A percentile compares a stretch with the other conserved stretches of the same genome.
These are phyloP conservation scores for Alternaria sp. DNA, from an alignment of 2,329 filamentous ascomycete genomes.

Conservation along the genomic window DNA sequence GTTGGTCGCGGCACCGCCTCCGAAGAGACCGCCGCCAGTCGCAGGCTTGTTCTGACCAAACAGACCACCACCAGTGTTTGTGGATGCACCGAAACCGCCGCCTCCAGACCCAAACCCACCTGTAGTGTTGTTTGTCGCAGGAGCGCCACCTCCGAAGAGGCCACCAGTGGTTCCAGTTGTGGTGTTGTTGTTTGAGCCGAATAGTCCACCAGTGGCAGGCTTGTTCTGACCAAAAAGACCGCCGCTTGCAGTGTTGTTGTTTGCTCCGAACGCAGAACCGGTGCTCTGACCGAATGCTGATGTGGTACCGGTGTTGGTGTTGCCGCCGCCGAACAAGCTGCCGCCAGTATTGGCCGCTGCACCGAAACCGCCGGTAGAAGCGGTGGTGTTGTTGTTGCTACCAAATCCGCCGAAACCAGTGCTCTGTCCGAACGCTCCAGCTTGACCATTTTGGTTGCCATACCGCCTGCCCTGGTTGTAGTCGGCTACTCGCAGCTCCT, in stretches of 20 bases:
- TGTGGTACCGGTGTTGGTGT: conserved; percentile 31
- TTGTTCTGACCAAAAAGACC: conserved; percentile 46
- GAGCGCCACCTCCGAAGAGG: conserved; percentile 44
- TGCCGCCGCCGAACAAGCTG: conserved; percentile 52
- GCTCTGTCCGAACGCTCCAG: conserved; percentile 79
- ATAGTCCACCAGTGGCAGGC: conserved; percentile 43
- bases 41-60: conserved; percentile 56
- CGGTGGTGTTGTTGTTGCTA: conserved; percentile 42
- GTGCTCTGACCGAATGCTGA: conserved; percentile 45
- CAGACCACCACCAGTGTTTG: conserved; percentile 48
- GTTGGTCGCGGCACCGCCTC: conserved; percentile 33
- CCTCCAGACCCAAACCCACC: conserved; percentile 33
- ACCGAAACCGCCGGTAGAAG: conserved; percentile 56
- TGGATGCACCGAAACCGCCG: conserved; percentile 44
- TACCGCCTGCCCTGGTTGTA: conserved; percentile 85
- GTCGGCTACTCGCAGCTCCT: conserved; percentile 71
- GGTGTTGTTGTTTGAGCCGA: conserved; percentile 46
- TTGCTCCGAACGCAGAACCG: conserved; percentile 34
- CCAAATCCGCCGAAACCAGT: conserved; percentile 60
- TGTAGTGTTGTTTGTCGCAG: conserved; percentile 28
- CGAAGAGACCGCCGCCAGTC: conserved; percentile 44
- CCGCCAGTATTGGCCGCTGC: conserved; percentile 50
- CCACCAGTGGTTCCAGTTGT: conserved; percentile 37
- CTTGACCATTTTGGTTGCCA: conserved; percentile 80
- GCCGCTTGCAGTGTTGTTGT: conserved; percentile 36